Evolutionary conservation across 225 moss, liverwort and hornwort species (phyloP).

Genomic region (Polytrichum commune): DNA sequence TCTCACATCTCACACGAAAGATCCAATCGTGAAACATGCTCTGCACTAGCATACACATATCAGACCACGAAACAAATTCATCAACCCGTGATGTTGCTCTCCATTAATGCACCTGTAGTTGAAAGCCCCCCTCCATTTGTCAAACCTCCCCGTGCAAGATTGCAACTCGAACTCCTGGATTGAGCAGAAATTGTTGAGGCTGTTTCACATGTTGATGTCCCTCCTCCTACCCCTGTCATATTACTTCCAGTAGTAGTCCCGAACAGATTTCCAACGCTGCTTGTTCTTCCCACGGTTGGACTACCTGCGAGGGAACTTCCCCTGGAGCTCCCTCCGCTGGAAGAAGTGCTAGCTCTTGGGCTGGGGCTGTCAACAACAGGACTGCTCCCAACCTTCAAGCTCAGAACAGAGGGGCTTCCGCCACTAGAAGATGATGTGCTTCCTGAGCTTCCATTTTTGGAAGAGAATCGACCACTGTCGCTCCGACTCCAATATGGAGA

Average conservation of each 20-base stretch:
- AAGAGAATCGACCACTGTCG: slow-evolving; percentile 54
- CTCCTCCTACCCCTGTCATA: slow-evolving; percentile 13
- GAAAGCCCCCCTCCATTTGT: slow-evolving; percentile 27
- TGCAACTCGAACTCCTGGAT: slow-evolving; percentile 33
- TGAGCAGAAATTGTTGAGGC: slow-evolving; percentile 14
- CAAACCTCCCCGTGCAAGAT: slow-evolving; percentile 22
- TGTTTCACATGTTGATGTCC: slow-evolving; percentile 18
- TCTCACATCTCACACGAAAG: no score
- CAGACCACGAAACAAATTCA: no score
- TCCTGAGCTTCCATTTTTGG: slow-evolving; percentile 36
- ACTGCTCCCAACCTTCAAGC: slow-evolving; percentile 43
- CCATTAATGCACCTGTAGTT: slow-evolving; percentile 26
- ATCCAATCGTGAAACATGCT: no score
- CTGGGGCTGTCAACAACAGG: slow-evolving; percentile 44
- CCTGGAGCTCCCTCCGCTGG: slow-evolving; percentile 48
- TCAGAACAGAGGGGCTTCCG: slow-evolving; percentile 41
- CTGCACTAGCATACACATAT: no score
- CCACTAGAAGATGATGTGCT: slow-evolving; percentile 40
- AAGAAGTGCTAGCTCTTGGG: slow-evolving; percentile 44
- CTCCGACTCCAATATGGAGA: slow-evolving; percentile 49
- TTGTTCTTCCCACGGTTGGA: slow-evolving; percentile 42
- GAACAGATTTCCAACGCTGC: slow-evolving; percentile 33
- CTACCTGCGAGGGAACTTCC: slow-evolving; percentile 51
- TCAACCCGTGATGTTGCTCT: no score
- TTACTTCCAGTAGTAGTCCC: slow-evolving; percentile 9